Base-by-base conservation (phyloP, 306 rosid genomes). In the Begonia fuchsioides region DNA sequence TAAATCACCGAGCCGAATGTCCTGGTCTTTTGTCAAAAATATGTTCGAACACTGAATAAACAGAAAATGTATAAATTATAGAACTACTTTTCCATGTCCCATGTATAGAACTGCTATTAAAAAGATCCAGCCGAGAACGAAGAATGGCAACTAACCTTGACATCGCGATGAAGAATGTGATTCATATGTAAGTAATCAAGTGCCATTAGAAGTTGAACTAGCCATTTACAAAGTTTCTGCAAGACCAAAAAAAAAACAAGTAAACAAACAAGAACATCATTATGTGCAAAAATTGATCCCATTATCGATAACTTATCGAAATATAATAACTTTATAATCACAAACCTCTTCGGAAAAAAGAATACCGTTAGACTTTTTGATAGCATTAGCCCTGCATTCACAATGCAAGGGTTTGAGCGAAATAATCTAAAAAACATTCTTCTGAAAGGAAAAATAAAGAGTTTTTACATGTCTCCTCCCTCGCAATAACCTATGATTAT, bases 131-230 rank as follows among this genome's bases (percentile, higher is more conserved):
- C 46, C n/a, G 45, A 50, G 8, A 32, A 43, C 53, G 26, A n/a
- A n/a, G n/a, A n/a, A n/a, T n/a, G n/a, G n/a, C n/a, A n/a, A n/a
- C n/a, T n/a, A n/a, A n/a, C n/a, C n/a, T n/a, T n/a, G n/a, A n/a
- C n/a, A n/a, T n/a, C n/a, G n/a, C n/a, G n/a, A n/a, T n/a, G 54
- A 54, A 38, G 45, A 47, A 41, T 26, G 40, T 20, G 98, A 68
- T 74, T 92, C 85, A 61, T 59, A 70, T 92, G 98, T 82, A 92
- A 72, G 77, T 92, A 86, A 39, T 85, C 88, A 13, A 92, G 94
- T 11, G 96, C 98, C 98, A 92, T 92, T 53, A 92, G 87, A 78
- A 92, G 98, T 66, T 92, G 96, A 60, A 92, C 98, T 13, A 92
- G 93, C 98, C 98, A 92, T 76, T 74, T 85, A 67, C 96, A 92